phyloP scores from a whole-genome alignment of 2,329 filamentous ascomycete species.

The Phoma sp. region DNA sequence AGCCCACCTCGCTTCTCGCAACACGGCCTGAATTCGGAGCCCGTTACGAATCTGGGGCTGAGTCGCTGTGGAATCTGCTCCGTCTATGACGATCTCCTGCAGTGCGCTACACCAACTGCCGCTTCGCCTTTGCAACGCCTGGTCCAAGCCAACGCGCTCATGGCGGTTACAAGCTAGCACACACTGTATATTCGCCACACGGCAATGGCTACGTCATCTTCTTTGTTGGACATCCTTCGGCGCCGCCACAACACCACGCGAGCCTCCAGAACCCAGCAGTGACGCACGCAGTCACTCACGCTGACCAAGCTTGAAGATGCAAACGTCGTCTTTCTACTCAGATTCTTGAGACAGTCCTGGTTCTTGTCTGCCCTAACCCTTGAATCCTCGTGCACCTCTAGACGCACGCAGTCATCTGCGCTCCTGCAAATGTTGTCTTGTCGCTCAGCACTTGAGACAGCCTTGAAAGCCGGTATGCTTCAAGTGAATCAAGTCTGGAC shows the following conservation, averaged over 20 bases:
- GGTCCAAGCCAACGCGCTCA: neutral
- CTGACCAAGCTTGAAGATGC: no score
- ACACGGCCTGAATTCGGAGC: constrained; percentile 7
- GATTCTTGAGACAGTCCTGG: no score
- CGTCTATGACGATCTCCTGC: constrained; percentile 29
- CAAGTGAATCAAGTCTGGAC: no score
- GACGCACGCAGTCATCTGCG: no score
- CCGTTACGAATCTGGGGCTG: constrained; percentile 9
- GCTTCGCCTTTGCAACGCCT: constrained; percentile 6
- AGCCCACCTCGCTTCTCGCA: constrained; percentile 17
- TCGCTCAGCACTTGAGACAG: no score
- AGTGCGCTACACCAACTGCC: constrained; percentile 20
- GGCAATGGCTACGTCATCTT: constrained; percentile 7
- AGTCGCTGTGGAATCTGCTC: constrained; percentile 11
- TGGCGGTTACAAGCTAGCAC: neutral
- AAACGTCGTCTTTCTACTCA: no score
- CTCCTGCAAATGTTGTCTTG: no score
- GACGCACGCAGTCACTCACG: no score
- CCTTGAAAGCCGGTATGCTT: no score
- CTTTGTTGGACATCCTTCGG: neutral
- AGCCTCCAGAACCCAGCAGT: neutral
- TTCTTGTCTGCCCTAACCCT: neutral
- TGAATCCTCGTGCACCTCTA: neutral
- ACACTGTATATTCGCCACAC: constrained; percentile 1
- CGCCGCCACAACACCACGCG: neutral